These are phyloP conservation scores for Aegilops umbellulata DNA, from an alignment of 176 grass and related monocot genomes.

Conservation along the genomic window DNA sequence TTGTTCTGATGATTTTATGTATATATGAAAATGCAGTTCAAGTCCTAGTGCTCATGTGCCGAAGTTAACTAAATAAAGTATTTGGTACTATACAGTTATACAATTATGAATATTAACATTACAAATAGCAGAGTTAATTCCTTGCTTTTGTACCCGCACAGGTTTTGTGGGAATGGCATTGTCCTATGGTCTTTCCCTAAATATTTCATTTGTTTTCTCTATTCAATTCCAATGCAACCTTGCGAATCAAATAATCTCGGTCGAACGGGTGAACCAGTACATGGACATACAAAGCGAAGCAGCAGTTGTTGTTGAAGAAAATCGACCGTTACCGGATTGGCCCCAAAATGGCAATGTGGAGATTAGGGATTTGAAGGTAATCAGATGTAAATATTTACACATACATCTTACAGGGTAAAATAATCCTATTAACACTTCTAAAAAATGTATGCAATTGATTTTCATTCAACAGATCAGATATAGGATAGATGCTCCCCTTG, in stretches of 20 bases:
- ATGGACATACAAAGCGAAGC: conserved; percentile 76
- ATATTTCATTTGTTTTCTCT: conserved; percentile 55
- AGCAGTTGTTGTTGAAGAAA: conserved; percentile 54
- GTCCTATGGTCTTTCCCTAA: conserved; percentile 88
- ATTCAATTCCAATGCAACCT: conserved; percentile 81
- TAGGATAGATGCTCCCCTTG: too few relatives aligned
- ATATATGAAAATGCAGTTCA: too few relatives aligned
- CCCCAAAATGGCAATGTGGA: conserved; percentile 62
- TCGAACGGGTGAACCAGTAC: conserved; percentile 89
- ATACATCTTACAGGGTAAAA: neutral
- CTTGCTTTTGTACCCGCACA: conserved; percentile 19
- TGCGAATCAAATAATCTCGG: conserved; percentile 75
- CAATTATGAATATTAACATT: neutral
- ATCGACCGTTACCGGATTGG: conserved; percentile 56
- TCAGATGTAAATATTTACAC: neutral
- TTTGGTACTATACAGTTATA: neutral
- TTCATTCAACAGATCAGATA: too few relatives aligned
- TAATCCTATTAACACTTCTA: too few relatives aligned
- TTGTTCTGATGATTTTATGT: neutral
- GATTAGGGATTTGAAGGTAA: conserved; percentile 74
- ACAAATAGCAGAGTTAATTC: neutral
- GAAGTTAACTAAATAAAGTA: neutral
- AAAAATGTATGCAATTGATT: too few relatives aligned
- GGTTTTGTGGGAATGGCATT: conserved; percentile 92
- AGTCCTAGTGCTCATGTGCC: neutral